Conservation (phyloP, 2,329 filamentous ascomycete genomes). For the Stenocarpella maydis region DNA sequence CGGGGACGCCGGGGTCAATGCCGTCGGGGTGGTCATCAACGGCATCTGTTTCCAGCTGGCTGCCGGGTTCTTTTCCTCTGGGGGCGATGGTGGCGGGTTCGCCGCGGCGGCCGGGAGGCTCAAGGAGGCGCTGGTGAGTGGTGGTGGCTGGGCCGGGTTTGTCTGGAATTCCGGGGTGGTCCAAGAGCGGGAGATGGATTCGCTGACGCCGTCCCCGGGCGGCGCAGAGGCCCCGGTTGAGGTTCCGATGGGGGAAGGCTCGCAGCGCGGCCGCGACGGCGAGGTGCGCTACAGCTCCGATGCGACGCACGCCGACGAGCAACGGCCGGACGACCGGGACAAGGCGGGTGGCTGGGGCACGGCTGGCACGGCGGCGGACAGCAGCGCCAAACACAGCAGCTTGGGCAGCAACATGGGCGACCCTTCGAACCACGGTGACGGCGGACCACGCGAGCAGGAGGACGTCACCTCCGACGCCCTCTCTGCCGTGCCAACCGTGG, state of each 20-base stretch:
- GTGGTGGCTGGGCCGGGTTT: neutral
- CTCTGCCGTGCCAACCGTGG: slow-evolving; percentile 52
- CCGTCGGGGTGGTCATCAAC: slow-evolving; percentile 60
- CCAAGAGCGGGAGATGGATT: neutral
- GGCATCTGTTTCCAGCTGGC: slow-evolving; percentile 53
- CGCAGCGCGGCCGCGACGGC: neutral
- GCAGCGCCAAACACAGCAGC: neutral
- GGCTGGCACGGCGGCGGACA: neutral
- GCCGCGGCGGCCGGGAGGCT: neutral
- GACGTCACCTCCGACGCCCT: neutral
- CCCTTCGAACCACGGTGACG: too few species aligned
- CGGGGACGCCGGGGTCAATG: slow-evolving; percentile 57
- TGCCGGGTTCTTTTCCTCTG: slow-evolving; percentile 42
- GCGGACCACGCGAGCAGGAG: too few species aligned
- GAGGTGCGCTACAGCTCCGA: slow-evolving; percentile 22
- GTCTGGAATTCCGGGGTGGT: neutral
- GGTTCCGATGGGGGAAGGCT: neutral
- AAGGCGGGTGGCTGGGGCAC: neutral
- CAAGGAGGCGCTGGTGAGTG: neutral
- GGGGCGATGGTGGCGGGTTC: slow-evolving; percentile 5
- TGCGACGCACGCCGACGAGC: slow-evolving; percentile 1
- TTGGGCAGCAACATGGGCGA: neutral
- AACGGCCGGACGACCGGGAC: neutral
- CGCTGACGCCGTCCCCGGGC: too few species aligned
- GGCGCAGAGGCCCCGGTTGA: neutral